phyloP scores from a whole-genome alignment of 495 filamentous ascomycete species.

The Halenospora varia region DNA sequence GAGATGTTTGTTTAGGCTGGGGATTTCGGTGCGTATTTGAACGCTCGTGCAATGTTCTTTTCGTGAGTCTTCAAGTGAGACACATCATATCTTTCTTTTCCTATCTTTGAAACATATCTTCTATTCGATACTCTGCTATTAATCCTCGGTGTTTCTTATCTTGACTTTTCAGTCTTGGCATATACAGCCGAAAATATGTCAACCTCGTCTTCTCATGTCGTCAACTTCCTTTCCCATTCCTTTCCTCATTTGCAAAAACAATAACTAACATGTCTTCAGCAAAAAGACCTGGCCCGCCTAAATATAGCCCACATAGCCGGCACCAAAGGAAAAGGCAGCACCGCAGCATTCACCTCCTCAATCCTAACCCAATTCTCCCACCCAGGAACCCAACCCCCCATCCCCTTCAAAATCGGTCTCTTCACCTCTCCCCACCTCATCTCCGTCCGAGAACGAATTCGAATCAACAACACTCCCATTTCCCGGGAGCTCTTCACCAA shows the following conservation, averaged over 20 bases:
- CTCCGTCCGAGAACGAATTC: constrained; percentile 83
- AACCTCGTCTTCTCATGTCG: background rate
- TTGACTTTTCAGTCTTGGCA: too few relatives aligned
- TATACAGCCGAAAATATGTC: too few relatives aligned
- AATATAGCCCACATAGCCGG: constrained; percentile 83
- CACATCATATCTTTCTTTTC: too few relatives aligned
- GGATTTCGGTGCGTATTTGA: constrained; percentile 45
- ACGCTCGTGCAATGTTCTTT: too few relatives aligned
- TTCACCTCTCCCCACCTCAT: constrained; percentile 89
- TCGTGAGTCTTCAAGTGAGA: background rate
- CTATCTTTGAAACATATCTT: too few relatives aligned
- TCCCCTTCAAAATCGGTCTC: constrained; percentile 63
- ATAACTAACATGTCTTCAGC: constrained; percentile 37
- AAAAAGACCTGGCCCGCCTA: constrained; percentile 69
- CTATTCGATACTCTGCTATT: too few relatives aligned
- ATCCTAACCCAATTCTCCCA: constrained; percentile 42
- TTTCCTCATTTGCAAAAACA: constrained; percentile 4
- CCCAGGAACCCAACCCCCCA: constrained; percentile 29
- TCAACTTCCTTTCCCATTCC: background rate
- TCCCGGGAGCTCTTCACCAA: constrained; percentile 72
- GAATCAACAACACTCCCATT: constrained; percentile 72
- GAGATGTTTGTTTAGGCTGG: constrained; percentile 70
- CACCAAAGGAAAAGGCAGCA: constrained; percentile 90
- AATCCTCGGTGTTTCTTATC: too few relatives aligned
- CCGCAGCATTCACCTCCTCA: constrained; percentile 62